Conservation (phyloP, 805 yeast genomes). For the Ogataea corticis region DNA sequence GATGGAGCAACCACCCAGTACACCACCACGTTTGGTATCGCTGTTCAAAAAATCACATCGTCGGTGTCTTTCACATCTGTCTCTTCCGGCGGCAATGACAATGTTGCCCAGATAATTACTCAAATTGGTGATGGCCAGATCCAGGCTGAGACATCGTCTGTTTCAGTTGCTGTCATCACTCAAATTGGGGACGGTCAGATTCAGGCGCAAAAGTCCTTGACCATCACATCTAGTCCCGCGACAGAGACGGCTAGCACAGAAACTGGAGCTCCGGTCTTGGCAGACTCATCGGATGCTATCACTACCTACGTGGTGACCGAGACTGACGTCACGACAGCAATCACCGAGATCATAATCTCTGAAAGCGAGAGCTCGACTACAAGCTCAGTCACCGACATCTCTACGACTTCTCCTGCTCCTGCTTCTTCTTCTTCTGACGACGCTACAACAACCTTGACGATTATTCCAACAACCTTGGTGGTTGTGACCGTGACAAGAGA, state of each 20-base stretch:
- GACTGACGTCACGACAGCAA: conserved; percentile 14
- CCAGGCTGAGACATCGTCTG: conserved; percentile 40
- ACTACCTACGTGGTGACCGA: conserved; percentile 1
- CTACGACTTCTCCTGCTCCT: conserved; percentile 5
- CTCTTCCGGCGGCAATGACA: conserved; percentile 15
- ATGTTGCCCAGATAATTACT: conserved; percentile 38
- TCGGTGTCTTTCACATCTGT: conserved; percentile 31
- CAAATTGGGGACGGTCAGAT: conserved; percentile 53
- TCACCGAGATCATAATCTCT: conserved; percentile 10
- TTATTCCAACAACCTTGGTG: conserved; percentile 32
- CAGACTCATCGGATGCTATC: background rate
- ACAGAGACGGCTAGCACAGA: background rate
- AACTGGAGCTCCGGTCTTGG: background rate
- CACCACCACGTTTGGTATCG: conserved; percentile 63
- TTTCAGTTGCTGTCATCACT: conserved; percentile 38
- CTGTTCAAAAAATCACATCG: conserved; percentile 52
- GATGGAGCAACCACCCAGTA: conserved; percentile 58
- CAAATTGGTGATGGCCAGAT: conserved; percentile 51
- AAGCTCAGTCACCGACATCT: conserved; percentile 14
- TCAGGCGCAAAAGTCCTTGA: conserved; percentile 18
- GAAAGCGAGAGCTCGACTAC: conserved; percentile 11
- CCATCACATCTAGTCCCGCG: background rate
- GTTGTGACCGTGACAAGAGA: conserved; percentile 32
- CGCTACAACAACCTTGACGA: conserved; percentile 28
- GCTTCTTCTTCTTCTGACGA: conserved; percentile 32